These are phyloP conservation scores for Diaporthe vaccinii DNA, from an alignment of 2,329 filamentous ascomycete genomes.

Conservation along the genomic window DNA sequence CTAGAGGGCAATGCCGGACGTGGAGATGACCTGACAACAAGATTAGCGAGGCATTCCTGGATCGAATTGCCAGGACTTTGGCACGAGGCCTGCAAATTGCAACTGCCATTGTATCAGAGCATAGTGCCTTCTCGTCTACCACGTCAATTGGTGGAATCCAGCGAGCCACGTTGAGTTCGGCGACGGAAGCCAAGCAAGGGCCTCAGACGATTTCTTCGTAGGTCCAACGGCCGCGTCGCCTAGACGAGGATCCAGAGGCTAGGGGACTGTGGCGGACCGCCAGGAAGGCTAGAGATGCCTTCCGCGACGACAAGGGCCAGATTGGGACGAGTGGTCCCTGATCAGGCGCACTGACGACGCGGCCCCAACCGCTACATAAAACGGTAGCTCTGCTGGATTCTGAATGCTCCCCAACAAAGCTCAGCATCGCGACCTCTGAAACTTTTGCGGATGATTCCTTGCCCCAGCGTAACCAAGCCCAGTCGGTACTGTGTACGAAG, in stretches of 20 bases:
- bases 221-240: constrained; percentile 2
- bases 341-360: constrained; percentile 14
- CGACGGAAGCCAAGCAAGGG: constrained; percentile 28
- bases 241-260: constrained; percentile 11
- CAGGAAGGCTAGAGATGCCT: not conserved
- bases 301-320: constrained; percentile 5
- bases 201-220: not conserved
- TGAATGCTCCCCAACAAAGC: constrained; percentile 2
- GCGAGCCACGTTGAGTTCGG: constrained; percentile 23
- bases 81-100: constrained; percentile 17
- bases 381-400: constrained; percentile 15
- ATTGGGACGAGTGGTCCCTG: constrained; percentile 8
- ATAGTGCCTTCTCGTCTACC: constrained; percentile 15
- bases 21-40: constrained; percentile 12
- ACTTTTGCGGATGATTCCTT: not conserved
- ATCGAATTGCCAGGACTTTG: constrained; percentile 16
- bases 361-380: constrained; percentile 6
- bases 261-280: not conserved
- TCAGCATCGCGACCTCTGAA: not conserved
- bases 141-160: constrained; percentile 34
- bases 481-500: not conserved
- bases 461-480: not conserved
- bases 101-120: constrained; percentile 24
- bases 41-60: constrained; percentile 25
- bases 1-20: constrained; percentile 1